Conservation (phyloP, 1,139 yeast species). For the Blastobotrys ciferrii region DNA sequence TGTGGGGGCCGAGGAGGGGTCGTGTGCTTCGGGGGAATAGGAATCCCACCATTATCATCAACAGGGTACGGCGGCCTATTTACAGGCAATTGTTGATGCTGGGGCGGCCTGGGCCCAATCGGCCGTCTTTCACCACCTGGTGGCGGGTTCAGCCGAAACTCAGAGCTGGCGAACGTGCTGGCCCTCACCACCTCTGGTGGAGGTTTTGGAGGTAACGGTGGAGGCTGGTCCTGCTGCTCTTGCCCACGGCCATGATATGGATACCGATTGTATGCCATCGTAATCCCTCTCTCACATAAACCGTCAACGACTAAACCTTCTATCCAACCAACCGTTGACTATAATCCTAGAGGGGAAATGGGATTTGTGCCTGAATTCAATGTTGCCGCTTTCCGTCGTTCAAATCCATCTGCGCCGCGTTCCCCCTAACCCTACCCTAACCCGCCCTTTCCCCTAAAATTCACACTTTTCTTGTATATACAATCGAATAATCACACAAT, state of each 20-base stretch:
- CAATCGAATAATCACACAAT: too few relatives aligned
- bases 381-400: too few relatives aligned
- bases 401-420: too few relatives aligned
- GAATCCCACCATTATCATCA: slow-evolving; percentile 18
- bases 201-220: slow-evolving; percentile 26
- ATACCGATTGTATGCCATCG: slow-evolving; percentile 6
- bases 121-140: slow-evolving; percentile 4
- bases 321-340: background rate
- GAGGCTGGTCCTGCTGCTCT: slow-evolving; percentile 12
- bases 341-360: too few relatives aligned
- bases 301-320: background rate
- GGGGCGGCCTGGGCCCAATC: slow-evolving; percentile 4
- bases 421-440: background rate
- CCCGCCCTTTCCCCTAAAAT: background rate
- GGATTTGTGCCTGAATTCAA: too few relatives aligned
- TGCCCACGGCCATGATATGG: background rate
- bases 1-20: slow-evolving; percentile 7
- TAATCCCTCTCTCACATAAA: background rate
- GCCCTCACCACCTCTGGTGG: slow-evolving; percentile 18
- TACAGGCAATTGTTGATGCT: slow-evolving; percentile 3
- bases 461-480: too few relatives aligned
- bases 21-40: slow-evolving; percentile 17
- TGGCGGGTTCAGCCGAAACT: slow-evolving; percentile 11
- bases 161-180: slow-evolving; percentile 10
- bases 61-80: slow-evolving; percentile 10